Base-by-base conservation (phyloP, 768 basidiomycete species). In the Calvatia gigantea region DNA sequence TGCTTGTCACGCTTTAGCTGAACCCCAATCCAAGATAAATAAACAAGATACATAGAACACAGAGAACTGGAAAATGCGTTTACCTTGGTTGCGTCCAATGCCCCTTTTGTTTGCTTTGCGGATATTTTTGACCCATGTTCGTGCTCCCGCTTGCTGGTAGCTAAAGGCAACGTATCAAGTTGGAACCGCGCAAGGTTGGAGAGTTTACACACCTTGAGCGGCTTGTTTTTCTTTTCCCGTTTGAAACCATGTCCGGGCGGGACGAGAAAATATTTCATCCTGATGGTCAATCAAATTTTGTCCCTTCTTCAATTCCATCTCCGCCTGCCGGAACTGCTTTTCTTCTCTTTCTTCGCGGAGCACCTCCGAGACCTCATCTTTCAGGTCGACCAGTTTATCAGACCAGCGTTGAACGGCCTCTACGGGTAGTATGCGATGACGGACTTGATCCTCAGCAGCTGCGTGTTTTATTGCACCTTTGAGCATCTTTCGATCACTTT, bases 181-280 rank as follows among this genome's bases (percentile, higher is more conserved):
- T 12, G 8, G 37, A 31, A 9, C 28, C 1, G 25, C 19, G 25
- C 49, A 31, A n/a, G n/a, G 31, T 39, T 37, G 25, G 28, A 6
- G 7, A 21, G 4, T 25, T 27, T 38, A 9, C 6, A 39, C 59
- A 96, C 94, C 87, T 83, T 87, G 83, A 4, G 93, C 80, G 57
- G 81, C 83, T 59, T 77, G 70, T 73, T 90, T 98, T 63, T 97
- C 93, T 68, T 87, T 89, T 54, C 79, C 76, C 7, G 80, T 84
- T 72, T 98, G 97, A 80, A 99, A 99, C 97, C 97, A 99, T n/a
- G 94, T 98, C 62, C 96, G 81, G 15, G 94, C 93, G 4, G 97
- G 97, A 56, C 95, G 79, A 19, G 91, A 87, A 69, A 85, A 91
- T 62, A 99, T 99, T 73, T 98, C 96, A 9, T 78, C 83, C 69